Percentiles rank a stretch among this genome's conserved stretches.
Conservation (phyloP, 306 rosid species). For the Pterocarpus santalinus region DNA sequence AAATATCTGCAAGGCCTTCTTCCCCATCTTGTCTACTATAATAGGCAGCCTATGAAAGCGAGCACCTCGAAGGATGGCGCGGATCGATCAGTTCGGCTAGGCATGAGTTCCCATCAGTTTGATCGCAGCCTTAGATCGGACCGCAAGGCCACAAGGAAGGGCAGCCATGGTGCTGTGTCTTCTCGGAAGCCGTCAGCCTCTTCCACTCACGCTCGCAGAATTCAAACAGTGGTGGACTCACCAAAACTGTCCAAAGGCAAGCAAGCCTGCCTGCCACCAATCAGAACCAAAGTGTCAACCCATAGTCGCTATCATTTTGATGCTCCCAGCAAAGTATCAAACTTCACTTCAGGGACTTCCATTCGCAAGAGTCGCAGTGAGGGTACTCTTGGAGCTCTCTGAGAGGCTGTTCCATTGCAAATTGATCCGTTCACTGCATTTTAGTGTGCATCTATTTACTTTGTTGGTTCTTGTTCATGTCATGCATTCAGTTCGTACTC, state of each 20-base stretch:
- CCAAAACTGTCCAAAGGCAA: slow-evolving; percentile 60
- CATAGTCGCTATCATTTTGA: slow-evolving; percentile 57
- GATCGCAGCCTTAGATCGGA: slow-evolving; percentile 78
- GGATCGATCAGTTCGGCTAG: slow-evolving; percentile 76
- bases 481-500: not conserved
- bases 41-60: slow-evolving; percentile 69
- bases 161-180: slow-evolving; percentile 51
- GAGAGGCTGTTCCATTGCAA: slow-evolving; percentile 49
- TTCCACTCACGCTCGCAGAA: slow-evolving; percentile 55
- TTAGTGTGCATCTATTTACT: slow-evolving; percentile 41
- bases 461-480: slow-evolving; percentile 18
- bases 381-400: slow-evolving; percentile 71
- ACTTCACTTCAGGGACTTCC: slow-evolving; percentile 42
- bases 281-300: slow-evolving; percentile 56
- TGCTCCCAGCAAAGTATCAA: slow-evolving; percentile 48
- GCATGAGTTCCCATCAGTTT: slow-evolving; percentile 69
- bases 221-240: slow-evolving; percentile 50
- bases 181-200: slow-evolving; percentile 56
- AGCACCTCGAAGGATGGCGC: slow-evolving; percentile 69
- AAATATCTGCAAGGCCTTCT: slow-evolving; percentile 90
- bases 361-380: slow-evolving; percentile 87
- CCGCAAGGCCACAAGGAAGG: slow-evolving; percentile 72
- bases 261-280: slow-evolving; percentile 68
- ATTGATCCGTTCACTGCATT: slow-evolving; percentile 7
- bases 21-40: slow-evolving; percentile 85